A percentile compares a stretch with the other conserved stretches of the same genome.
These are phyloP conservation scores for Penicillium expansum DNA, from an alignment of 2,329 filamentous ascomycete species.

Conservation along the genomic window DNA sequence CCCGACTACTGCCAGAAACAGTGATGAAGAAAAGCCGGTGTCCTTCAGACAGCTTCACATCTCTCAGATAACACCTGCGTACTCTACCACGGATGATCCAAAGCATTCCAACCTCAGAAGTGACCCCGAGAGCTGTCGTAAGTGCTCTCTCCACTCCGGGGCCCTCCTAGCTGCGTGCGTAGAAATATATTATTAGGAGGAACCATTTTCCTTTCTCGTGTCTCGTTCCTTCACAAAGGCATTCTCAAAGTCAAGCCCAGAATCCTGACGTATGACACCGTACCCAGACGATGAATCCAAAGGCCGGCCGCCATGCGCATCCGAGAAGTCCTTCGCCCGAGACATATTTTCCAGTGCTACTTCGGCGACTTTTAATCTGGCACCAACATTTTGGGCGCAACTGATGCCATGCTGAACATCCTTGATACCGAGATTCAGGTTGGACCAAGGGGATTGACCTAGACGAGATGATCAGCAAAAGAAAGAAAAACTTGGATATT, in stretches of 20 bases:
- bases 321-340: slow-evolving; percentile 43
- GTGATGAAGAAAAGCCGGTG: background rate
- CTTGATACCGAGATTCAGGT: slow-evolving; percentile 50
- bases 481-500: background rate
- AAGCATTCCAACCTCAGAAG: background rate
- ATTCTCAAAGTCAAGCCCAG: slow-evolving; percentile 48
- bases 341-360: slow-evolving; percentile 45
- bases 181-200: background rate
- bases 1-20: background rate
- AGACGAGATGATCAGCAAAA: background rate
- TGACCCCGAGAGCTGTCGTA: background rate
- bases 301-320: slow-evolving; percentile 31
- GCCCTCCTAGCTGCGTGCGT: background rate
- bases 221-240: slow-evolving; percentile 29
- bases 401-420: slow-evolving; percentile 52
- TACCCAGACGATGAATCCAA: slow-evolving; percentile 55
- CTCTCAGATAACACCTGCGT: background rate
- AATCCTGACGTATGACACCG: slow-evolving; percentile 46
- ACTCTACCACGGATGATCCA: background rate
- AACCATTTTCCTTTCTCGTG: background rate
- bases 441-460: slow-evolving; percentile 44
- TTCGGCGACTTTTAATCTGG: slow-evolving; percentile 44
- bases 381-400: slow-evolving; percentile 42
- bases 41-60: background rate
- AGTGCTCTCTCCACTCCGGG: background rate